Evolutionary conservation across 2,329 filamentous ascomycete genomes (phyloP).

Genomic region (Fusarium brevicatenulatum): DNA sequence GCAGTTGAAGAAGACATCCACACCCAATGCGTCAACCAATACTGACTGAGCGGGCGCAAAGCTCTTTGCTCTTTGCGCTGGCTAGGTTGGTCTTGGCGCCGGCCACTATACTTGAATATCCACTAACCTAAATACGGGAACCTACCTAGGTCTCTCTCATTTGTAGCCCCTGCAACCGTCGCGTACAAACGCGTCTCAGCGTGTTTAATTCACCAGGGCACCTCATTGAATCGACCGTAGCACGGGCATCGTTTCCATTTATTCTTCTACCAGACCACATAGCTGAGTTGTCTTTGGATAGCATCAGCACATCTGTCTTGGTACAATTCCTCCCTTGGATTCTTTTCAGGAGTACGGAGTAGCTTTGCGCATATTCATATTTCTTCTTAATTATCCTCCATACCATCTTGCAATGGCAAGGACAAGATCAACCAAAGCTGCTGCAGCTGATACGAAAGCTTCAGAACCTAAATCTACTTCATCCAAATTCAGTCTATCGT

Average conservation of each 20-base stretch:
- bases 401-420: constrained; percentile 55
- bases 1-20: constrained; percentile 16
- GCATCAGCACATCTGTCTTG: neutral
- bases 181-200: constrained; percentile 33
- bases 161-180: constrained; percentile 22
- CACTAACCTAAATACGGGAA: constrained; percentile 16
- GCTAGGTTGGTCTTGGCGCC: constrained; percentile 9
- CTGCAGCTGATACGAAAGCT: constrained; percentile 40
- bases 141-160: neutral
- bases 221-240: neutral
- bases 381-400: neutral
- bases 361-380: neutral
- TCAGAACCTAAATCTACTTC: constrained; percentile 45
- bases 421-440: constrained; percentile 58
- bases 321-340: neutral
- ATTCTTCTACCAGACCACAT: neutral
- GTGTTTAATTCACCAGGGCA: constrained; percentile 18
- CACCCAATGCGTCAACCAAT: constrained; percentile 4
- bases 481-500: constrained; percentile 55
- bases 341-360: neutral
- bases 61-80: constrained; percentile 1
- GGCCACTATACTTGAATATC: neutral
- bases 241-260: neutral
- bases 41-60: constrained; percentile 1
- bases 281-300: neutral